phyloP scores from a whole-genome alignment of 345 rosid species.

The Arabidopsis thaliana region TAIR10.1 NC_003071.7:19227501-19228000 shows the following conservation, averaged over 20 bases:
- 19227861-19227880: conserved; percentile 15
- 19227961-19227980: conserved; percentile 1
- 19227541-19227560: conserved; percentile 50
- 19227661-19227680: conserved; percentile 29
- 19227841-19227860: conserved; percentile 48
- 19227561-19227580: conserved; percentile 45
- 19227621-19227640: conserved; percentile 50
- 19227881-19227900: neutral
- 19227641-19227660: conserved; percentile 26
- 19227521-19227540: conserved; percentile 38
- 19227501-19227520: conserved; percentile 39
- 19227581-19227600: neutral
- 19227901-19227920: neutral
- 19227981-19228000: neutral
- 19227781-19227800: conserved; percentile 48
- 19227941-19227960: conserved; percentile 2
- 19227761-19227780: conserved; percentile 38
- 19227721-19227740: neutral
- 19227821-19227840: conserved; percentile 50
- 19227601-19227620: conserved; percentile 31
- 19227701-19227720: conserved; percentile 23
- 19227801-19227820: conserved; percentile 52
- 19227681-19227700: conserved; percentile 30
- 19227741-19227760: neutral
- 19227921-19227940: neutral